Evolutionary conservation across 345 rosid genomes (phyloP).

Genomic region (Rubroshorea leprosula): DNA sequence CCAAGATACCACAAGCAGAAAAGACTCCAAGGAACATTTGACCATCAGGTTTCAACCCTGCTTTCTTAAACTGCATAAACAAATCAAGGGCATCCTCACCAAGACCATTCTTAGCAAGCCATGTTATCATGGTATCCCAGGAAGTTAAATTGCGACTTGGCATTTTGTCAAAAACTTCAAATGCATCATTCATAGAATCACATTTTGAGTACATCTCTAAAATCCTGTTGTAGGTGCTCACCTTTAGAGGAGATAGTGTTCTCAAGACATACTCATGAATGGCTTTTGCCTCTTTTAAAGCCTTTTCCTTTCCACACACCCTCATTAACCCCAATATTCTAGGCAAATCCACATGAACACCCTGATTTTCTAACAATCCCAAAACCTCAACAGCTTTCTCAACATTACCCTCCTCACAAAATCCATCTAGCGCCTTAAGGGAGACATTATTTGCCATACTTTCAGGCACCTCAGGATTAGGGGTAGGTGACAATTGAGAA

Average conservation of each 20-base stretch:
- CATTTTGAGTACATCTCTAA: constrained; percentile 69
- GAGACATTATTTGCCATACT: constrained; percentile 12
- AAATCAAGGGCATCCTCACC: constrained; percentile 85
- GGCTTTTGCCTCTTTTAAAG: constrained; percentile 52
- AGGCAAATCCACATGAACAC: constrained; percentile 40
- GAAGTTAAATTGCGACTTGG: constrained; percentile 41
- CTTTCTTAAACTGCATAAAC: constrained; percentile 53
- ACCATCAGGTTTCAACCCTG: constrained; percentile 54
- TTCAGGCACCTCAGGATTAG: constrained; percentile 17
- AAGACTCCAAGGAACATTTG: constrained; percentile 50
- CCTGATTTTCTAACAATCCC: constrained; percentile 33
- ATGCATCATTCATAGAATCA: constrained; percentile 46
- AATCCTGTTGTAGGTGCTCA: constrained; percentile 38
- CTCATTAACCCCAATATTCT: constrained; percentile 43
- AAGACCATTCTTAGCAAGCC: constrained; percentile 64
- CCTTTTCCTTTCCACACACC: constrained; percentile 57
- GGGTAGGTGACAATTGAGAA: constrained; percentile 4
- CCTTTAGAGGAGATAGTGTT: constrained; percentile 27
- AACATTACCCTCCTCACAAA: constrained; percentile 49
- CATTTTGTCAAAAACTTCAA: constrained; percentile 49
- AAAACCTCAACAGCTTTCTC: constrained; percentile 50
- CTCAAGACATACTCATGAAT: constrained; percentile 43
- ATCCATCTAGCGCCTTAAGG: constrained; percentile 43
- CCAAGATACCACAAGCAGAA: constrained; percentile 54
- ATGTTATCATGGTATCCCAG: constrained; percentile 57